Base-by-base conservation (phyloP, 305 asterid species). In the Fraxinus dipetala region DNA sequence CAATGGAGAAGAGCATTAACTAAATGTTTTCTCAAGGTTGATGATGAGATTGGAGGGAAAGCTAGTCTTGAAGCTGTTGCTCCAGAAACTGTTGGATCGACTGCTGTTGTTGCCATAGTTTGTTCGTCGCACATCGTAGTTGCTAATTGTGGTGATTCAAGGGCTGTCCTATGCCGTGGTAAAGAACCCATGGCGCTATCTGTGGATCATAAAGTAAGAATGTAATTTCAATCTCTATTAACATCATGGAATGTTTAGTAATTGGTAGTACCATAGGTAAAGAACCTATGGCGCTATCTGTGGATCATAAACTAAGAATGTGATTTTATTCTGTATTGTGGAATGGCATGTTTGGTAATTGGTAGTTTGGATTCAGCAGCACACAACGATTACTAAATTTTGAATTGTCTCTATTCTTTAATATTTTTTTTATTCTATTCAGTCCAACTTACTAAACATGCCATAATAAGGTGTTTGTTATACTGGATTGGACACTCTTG, bases 81-180 rank as follows among this genome's bases (percentile, higher is more conserved):
- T 38, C 97, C 99, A 9, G 99, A 94, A 79, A 94, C 99, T 1
- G 98, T 94, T 30, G 99, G 99, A 22, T 94, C 98, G n/a, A 96
- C 99, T 11, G 94, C 98, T 28, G 97, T 94, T 16, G 99, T 91
- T 26, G 95, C 97, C 36, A 20, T 93, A 40, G 95, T 96, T 78
- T 94, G 97, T 81, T 94, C 99, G 2, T 94, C 98, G 45, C 98
- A 96, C 85, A 94, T 96, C 76, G 88, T 96, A 45, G 99, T 93
- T 81, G 91, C 97, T 34, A 96, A 96, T 79, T 89, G 93, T 85
- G 99, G 99, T 4, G 99, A 96, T 87, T 96, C 99, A 26, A 90
- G 98, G 90, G 99, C 97, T 61, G 99, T 96, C 83, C 92, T 96
- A 38, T 92, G 88, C 86, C 99, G 98, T 63, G 98, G 98, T 72